Evolutionary conservation across 176 grass and related monocot genomes (phyloP).

Genomic region (Oryza meyeriana): DNA sequence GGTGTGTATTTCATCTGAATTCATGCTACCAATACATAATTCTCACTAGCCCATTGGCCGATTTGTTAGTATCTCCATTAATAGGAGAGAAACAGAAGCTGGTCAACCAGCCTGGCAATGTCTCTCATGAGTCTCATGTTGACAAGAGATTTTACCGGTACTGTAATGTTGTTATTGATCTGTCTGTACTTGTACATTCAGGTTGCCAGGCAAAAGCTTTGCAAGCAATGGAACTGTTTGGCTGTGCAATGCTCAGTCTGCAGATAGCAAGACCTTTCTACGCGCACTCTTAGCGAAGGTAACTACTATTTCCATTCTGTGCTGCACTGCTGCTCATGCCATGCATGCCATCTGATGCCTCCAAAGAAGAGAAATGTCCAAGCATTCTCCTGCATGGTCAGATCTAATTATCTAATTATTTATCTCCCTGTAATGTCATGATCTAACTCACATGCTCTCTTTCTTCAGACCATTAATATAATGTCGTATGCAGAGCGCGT

Average conservation of each 20-base stretch:
- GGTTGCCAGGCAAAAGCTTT: conserved; percentile 68
- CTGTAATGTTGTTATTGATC: no score
- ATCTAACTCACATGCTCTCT: no score
- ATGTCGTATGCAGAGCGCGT: conserved; percentile 36
- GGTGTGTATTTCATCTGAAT: conserved; percentile 25
- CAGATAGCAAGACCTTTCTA: conserved; percentile 39
- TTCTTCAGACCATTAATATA: no score
- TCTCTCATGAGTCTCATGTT: background rate
- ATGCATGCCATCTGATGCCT: no score
- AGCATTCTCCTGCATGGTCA: no score
- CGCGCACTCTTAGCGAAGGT: conserved; percentile 77
- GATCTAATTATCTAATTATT: no score
- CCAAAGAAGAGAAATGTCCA: no score
- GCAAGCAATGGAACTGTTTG: conserved; percentile 47
- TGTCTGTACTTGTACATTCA: background rate
- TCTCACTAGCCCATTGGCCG: no score
- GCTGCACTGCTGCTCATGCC: no score
- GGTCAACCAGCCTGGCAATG: background rate
- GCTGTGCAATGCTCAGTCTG: conserved; percentile 60
- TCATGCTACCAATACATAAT: no score
- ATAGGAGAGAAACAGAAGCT: background rate
- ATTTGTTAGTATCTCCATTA: background rate
- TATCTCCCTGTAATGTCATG: no score
- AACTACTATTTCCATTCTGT: background rate
- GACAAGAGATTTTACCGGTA: no score